These are phyloP conservation scores for Capronia coronata DNA, from an alignment of 2,329 filamentous ascomycete species.

Conservation along the genomic window DNA sequence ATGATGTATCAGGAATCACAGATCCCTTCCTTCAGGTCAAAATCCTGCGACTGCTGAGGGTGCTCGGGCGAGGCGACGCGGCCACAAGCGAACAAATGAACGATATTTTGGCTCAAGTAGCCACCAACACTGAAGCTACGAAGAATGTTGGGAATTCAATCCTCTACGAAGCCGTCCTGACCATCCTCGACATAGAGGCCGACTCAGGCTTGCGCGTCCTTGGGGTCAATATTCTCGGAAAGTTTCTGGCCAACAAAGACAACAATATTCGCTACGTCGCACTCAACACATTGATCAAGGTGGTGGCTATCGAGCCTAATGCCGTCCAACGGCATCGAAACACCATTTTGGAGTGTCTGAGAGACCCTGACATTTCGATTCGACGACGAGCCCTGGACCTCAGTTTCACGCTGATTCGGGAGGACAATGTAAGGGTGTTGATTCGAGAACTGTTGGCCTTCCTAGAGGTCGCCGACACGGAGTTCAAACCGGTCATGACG, in stretches of 20 bases:
- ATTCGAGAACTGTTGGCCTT: constrained; percentile 92
- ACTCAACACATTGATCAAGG: constrained; percentile 93
- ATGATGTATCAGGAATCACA: constrained; percentile 96
- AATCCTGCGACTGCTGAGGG: constrained; percentile 76
- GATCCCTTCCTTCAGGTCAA: constrained; percentile 98
- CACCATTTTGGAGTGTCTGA: constrained; percentile 90
- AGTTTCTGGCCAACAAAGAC: constrained; percentile 96
- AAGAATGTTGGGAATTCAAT: constrained; percentile 99
- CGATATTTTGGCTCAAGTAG: constrained; percentile 93
- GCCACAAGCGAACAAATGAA: constrained; percentile 95
- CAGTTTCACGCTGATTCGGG: constrained; percentile 97
- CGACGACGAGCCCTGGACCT: constrained; percentile 89
- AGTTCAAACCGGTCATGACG: constrained; percentile 98
- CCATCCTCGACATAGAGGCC: constrained; percentile 95
- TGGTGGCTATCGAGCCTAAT: constrained; percentile 95
- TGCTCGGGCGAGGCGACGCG: constrained; percentile 77
- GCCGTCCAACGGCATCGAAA: constrained; percentile 95
- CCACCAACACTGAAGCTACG: constrained; percentile 93
- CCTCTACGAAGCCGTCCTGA: constrained; percentile 91
- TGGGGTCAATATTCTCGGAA: constrained; percentile 96
- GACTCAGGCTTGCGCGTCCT: constrained; percentile 90
- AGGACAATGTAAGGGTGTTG: constrained; percentile 86
- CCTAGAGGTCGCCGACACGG: constrained; percentile 92
- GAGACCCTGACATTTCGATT: constrained; percentile 97
- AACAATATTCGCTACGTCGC: constrained; percentile 99